Evolutionary conservation across 208 protist species (phyloP), one percentile per base, ranked within the genome.

Genomic region (Wallacemonas rigidus): DNA sequence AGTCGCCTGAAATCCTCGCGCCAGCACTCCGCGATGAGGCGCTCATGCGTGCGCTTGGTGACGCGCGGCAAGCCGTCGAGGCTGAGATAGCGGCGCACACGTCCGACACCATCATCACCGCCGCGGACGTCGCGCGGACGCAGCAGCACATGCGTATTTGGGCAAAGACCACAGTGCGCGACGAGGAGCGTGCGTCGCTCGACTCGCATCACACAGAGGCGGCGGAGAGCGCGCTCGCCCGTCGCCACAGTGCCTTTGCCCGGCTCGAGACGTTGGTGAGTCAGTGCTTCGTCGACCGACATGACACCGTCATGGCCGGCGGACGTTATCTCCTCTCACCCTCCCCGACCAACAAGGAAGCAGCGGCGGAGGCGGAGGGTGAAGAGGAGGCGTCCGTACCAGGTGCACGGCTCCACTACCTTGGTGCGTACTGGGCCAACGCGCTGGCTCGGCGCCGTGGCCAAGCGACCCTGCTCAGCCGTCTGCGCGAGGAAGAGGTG

Each of bases 401-500:
- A 36, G 41, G 60, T 7, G 50, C 9, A 17, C 11, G 44, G 38
- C 60, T 65, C 9, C 36, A 65, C 60, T 65, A 65, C 60, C 41
- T 50, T 14, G 60, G 41, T 1, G n/a, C 14, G n/a, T 65, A 65
- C 60, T 65, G 60, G 60, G 38, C 60, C 4, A 17, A 45, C 15
- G 15, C 17, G 43, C 60, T 65, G 41, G 11, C 7, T 9, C 60
- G 40, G 7, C 60, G 60, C 15, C 38, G n/a, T 4, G 43, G 41
- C 6, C 60, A 65, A 41, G 72, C 71, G 40, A 64, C 69, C 7
- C 48, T 76, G 5, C 69, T 82, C 15, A 56, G 44, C 51, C 72
- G 69, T 2, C 50, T 79, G 2, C 73, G 74, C 2, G 68, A 82
- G 53, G 73, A 77, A 6, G 87, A 91, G 58, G 54, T 69, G 17